These are phyloP conservation scores for Botryotinia globosa DNA, from an alignment of 2,329 filamentous ascomycete species.

Conservation along the genomic window DNA sequence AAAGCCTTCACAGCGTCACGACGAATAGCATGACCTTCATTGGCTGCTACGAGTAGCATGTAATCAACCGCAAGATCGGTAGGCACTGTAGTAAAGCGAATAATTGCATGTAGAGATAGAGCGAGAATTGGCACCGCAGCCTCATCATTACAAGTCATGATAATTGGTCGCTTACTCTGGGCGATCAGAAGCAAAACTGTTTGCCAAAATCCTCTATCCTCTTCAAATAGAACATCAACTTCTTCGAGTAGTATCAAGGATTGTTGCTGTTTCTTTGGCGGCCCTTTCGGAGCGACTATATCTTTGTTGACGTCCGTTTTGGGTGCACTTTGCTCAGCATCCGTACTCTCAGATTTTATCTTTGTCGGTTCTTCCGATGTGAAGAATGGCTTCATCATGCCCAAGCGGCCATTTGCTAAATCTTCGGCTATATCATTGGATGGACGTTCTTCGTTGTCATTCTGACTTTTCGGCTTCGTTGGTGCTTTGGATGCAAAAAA, in stretches of 20 bases:
- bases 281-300: conserved; percentile 20
- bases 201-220: conserved; percentile 92
- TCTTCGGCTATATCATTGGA: conserved; percentile 53
- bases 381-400: conserved; percentile 80
- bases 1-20: conserved; percentile 66
- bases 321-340: conserved; percentile 32
- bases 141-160: conserved; percentile 95
- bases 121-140: conserved; percentile 70
- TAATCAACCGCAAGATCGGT: conserved; percentile 71
- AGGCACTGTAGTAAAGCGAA: conserved; percentile 70
- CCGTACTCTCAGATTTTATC: conserved; percentile 31
- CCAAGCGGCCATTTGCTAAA: conserved; percentile 67
- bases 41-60: conserved; percentile 76
- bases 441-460: conserved; percentile 33
- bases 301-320: conserved; percentile 24
- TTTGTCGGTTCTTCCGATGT: conserved; percentile 48
- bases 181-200: conserved; percentile 73
- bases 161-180: conserved; percentile 85
- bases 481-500: conserved; percentile 67
- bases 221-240: conserved; percentile 88
- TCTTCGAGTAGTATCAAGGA: conserved; percentile 93
- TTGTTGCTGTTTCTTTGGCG: conserved; percentile 66
- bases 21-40: conserved; percentile 79
- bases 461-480: conserved; percentile 31
- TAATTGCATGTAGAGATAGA: conserved; percentile 79